Percentiles rank a stretch among this genome's conserved stretches.
Evolutionary conservation across 306 rosid species (phyloP).

Genomic region (Rosa persica): DNA sequence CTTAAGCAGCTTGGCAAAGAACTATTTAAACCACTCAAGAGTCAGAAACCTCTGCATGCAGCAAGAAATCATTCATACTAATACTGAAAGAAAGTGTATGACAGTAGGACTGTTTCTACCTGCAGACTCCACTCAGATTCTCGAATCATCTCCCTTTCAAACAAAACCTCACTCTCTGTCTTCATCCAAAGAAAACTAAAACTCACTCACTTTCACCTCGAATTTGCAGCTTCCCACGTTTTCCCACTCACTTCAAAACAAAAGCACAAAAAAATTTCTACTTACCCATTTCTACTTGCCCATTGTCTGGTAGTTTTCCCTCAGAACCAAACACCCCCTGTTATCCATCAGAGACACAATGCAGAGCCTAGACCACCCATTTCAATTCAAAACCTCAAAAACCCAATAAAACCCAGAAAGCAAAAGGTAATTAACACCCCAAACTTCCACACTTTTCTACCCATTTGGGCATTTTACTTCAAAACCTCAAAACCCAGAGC

Average conservation of each 20-base stretch:
- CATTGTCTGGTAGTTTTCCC: conserved; percentile 10
- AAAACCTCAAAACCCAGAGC: not conserved
- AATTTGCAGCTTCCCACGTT: conserved; percentile 8
- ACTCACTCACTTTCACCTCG: not conserved
- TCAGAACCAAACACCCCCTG: conserved; percentile 22
- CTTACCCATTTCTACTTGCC: conserved; percentile 13
- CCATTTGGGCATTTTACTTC: not conserved
- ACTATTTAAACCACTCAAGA: not conserved
- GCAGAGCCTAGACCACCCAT: conserved; percentile 5
- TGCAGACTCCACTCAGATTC: conserved; percentile 13
- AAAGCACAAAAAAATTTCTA: not conserved
- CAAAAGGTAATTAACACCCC: not conserved
- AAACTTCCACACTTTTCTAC: not conserved
- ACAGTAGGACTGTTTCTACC: not conserved
- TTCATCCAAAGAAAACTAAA: not conserved
- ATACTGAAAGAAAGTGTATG: not conserved
- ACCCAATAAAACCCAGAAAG: conserved; percentile 7
- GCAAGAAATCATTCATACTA: conserved; percentile 7
- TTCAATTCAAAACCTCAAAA: conserved; percentile 4
- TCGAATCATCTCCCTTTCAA: conserved; percentile 14
- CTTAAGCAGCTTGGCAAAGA: not conserved
- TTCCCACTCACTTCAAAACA: conserved; percentile 15
- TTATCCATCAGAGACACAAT: not conserved
- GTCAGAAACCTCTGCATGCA: not conserved
- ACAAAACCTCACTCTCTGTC: not conserved